phyloP scores from a whole-genome alignment of 192 early-diverging fungal genomes.

The Coemansia sp. region DNA sequence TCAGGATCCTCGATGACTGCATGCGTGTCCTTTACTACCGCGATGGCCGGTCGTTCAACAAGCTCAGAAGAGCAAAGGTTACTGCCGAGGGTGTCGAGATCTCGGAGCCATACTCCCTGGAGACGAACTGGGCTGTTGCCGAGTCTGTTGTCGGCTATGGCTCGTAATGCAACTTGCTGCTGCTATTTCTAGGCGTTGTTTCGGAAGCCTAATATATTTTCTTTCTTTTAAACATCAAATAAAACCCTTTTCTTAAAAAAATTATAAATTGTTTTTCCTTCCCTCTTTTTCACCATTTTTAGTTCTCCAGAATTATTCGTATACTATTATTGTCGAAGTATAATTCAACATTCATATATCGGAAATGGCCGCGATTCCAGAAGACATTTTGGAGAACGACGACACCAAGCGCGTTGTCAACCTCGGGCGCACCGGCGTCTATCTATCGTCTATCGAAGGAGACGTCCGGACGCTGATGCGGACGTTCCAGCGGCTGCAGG shows the following conservation, averaged over 20 bases:
- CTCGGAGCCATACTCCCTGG: constrained; percentile 81
- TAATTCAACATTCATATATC: background rate
- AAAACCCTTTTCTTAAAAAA: background rate
- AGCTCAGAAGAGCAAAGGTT: constrained; percentile 91
- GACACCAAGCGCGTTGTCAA: constrained; percentile 49
- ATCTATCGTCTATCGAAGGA: constrained; percentile 50
- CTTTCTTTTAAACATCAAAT: background rate
- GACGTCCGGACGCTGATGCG: constrained; percentile 54
- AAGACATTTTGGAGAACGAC: constrained; percentile 38
- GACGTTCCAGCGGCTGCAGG: constrained; percentile 51
- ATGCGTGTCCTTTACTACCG: constrained; percentile 95
- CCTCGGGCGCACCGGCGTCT: constrained; percentile 52
- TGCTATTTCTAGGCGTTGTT: background rate
- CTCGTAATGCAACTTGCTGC: constrained; percentile 26
- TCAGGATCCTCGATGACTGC: constrained; percentile 78
- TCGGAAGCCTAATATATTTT: constrained; percentile 6
- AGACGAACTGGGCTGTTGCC: constrained; percentile 91
- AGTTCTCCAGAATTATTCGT: background rate
- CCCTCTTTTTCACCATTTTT: background rate
- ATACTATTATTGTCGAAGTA: background rate
- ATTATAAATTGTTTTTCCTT: background rate
- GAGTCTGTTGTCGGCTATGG: constrained; percentile 76
- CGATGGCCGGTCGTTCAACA: constrained; percentile 91
- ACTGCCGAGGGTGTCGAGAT: constrained; percentile 79
- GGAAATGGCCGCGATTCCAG: background rate